Percentiles rank a stretch among this genome's conserved stretches.
phyloP scores from a whole-genome alignment of 2,329 filamentous ascomycete genomes.

The Cladosporium halotolerans region DNA sequence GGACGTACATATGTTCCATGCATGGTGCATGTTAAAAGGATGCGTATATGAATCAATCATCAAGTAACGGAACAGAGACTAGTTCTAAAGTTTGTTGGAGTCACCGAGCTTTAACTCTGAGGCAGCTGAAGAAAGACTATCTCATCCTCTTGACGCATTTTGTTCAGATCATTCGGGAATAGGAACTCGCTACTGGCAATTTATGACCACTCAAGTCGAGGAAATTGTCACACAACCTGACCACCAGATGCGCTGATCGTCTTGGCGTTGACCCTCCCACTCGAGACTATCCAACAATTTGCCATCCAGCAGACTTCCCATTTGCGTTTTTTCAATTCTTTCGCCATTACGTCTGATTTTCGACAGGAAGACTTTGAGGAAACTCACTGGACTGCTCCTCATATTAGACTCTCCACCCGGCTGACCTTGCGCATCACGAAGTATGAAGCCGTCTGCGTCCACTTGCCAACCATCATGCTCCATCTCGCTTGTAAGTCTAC shows the following conservation, averaged over 20 bases:
- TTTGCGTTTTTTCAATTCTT: slow-evolving; percentile 21
- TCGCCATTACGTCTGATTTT: slow-evolving; percentile 20
- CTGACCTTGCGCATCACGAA: slow-evolving; percentile 11
- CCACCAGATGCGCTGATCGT: not conserved
- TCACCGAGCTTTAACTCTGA: not conserved
- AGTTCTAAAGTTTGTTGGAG: not conserved
- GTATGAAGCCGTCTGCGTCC: slow-evolving; percentile 19
- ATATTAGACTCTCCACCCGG: slow-evolving; percentile 16
- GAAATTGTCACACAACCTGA: not conserved
- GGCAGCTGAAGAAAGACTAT: not conserved
- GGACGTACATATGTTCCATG: not conserved
- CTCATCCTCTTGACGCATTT: not conserved
- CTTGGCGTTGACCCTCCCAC: not conserved
- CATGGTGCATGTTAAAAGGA: not conserved
- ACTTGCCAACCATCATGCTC: slow-evolving; percentile 15
- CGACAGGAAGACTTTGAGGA: slow-evolving; percentile 18
- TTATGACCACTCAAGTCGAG: not conserved
- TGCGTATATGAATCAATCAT: not conserved
- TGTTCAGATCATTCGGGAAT: not conserved
- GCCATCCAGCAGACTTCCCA: slow-evolving; percentile 17
- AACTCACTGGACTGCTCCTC: slow-evolving; percentile 19
- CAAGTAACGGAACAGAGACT: not conserved
- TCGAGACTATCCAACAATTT: not conserved
- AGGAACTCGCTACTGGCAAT: not conserved
- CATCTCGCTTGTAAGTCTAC: not conserved